phyloP scores from a whole-genome alignment of 331 rosid genomes.

The Quercus tomentella region DNA sequence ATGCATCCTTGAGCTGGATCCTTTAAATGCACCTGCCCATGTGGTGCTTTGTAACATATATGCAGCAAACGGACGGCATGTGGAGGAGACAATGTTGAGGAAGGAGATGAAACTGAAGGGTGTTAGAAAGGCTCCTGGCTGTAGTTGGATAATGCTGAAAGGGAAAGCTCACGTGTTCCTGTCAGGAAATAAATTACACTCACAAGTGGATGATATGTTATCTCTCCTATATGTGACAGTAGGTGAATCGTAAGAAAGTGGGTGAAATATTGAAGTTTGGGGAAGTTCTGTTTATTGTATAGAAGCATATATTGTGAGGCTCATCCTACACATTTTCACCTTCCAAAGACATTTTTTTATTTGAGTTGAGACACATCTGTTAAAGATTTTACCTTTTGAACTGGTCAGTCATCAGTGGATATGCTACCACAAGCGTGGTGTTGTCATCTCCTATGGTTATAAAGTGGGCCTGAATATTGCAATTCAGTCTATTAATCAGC shows the following conservation, averaged over 20 bases:
- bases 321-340: background rate
- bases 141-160: slow-evolving; percentile 62
- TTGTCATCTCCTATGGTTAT: background rate
- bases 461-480: background rate
- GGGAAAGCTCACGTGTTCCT: slow-evolving; percentile 44
- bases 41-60: slow-evolving; percentile 57
- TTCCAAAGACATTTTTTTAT: background rate
- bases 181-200: slow-evolving; percentile 38
- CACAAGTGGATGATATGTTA: slow-evolving; percentile 32
- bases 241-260: background rate
- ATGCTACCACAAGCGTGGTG: background rate
- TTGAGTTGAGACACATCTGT: background rate
- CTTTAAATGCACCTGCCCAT: slow-evolving; percentile 62
- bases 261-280: background rate
- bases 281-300: background rate
- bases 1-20: slow-evolving; percentile 55
- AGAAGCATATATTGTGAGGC: background rate
- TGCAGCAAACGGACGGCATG: slow-evolving; percentile 43
- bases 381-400: background rate
- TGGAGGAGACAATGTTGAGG: slow-evolving; percentile 51
- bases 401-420: background rate
- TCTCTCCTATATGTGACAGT: background rate
- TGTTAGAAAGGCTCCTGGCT: slow-evolving; percentile 64
- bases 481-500: background rate
- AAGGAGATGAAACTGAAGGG: slow-evolving; percentile 61